Percentiles rank a stretch among this genome's conserved stretches.
phyloP scores from a whole-genome alignment of 108 stramenopile genomes.

The Nitzschia sp. region DNA sequence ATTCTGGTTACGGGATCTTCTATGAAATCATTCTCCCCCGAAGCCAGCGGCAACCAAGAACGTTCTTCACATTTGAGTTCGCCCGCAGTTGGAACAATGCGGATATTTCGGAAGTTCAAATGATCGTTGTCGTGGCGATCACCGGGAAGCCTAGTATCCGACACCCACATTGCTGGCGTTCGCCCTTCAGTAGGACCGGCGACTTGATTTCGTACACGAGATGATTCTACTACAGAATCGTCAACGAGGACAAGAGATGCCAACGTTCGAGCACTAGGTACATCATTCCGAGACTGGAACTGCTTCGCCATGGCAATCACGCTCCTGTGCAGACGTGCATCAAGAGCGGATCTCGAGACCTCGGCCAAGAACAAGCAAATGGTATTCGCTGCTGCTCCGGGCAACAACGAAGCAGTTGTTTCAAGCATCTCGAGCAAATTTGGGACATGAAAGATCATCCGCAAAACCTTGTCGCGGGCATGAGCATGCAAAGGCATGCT shows the following conservation, averaged over 20 bases:
- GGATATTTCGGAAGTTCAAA: constrained; percentile 47
- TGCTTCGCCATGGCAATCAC: neutral
- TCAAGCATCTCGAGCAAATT: neutral
- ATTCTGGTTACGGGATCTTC: constrained; percentile 32
- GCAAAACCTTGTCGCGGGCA: neutral
- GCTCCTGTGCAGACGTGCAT: neutral
- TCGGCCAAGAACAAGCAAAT: neutral
- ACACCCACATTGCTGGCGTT: constrained; percentile 36
- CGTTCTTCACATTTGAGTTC: constrained; percentile 34
- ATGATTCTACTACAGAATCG: neutral
- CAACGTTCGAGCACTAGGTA: neutral
- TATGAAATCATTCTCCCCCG: constrained; percentile 2
- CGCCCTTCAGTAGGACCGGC: neutral
- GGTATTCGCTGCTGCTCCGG: neutral
- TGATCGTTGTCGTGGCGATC: constrained; percentile 55
- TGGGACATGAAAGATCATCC: neutral
- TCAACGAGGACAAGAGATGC: neutral
- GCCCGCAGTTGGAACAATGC: constrained; percentile 41
- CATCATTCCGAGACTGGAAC: neutral
- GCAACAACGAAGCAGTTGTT: neutral
- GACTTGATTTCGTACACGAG: neutral
- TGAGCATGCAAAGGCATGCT: neutral
- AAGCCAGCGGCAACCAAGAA: neutral
- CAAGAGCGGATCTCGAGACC: neutral
- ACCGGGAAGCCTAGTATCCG: constrained; percentile 46